Evolutionary conservation across 208 protist species (phyloP).

Genomic region (Wallacemonas sp.): DNA sequence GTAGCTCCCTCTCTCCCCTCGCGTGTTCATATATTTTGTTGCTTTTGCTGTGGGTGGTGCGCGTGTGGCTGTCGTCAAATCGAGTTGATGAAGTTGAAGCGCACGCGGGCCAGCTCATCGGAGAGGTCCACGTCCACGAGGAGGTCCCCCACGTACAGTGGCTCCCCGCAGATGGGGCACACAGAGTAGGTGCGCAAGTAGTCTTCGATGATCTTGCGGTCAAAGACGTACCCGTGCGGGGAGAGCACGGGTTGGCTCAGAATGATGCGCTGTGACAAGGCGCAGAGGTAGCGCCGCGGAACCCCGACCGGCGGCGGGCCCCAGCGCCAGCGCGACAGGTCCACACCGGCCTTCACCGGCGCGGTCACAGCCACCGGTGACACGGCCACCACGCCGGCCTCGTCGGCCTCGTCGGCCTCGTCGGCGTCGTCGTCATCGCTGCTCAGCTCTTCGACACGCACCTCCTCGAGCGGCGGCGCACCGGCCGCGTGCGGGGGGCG

Average conservation of each 20-base stretch:
- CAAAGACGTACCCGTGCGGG: slow-evolving; percentile 52
- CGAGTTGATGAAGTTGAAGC: slow-evolving; percentile 37
- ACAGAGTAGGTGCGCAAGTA: slow-evolving; percentile 29
- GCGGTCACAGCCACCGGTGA: too few species aligned
- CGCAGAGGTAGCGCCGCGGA: slow-evolving; percentile 48
- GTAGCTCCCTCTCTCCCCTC: too few species aligned
- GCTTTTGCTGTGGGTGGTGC: not conserved
- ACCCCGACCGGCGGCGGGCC: slow-evolving; percentile 29
- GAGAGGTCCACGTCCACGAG: slow-evolving; percentile 40
- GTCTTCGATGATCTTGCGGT: slow-evolving; percentile 39
- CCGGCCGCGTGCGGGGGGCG: slow-evolving; percentile 14
- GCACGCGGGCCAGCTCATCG: slow-evolving; percentile 39
- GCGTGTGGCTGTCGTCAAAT: not conserved
- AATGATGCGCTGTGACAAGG: slow-evolving; percentile 44
- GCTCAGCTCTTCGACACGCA: slow-evolving; percentile 9
- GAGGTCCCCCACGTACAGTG: slow-evolving; percentile 34
- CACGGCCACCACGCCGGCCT: too few species aligned
- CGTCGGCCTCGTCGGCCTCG: not conserved
- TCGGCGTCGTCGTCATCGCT: slow-evolving; percentile 20
- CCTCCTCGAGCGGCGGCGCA: slow-evolving; percentile 3
- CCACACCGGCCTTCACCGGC: too few species aligned
- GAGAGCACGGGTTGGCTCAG: slow-evolving; percentile 37
- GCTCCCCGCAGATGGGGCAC: slow-evolving; percentile 51
- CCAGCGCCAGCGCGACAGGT: slow-evolving; percentile 35
- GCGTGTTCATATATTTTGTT: too few species aligned